Conservation (phyloP, 2,329 filamentous ascomycete genomes). For the Colletotrichum viniferum region DNA sequence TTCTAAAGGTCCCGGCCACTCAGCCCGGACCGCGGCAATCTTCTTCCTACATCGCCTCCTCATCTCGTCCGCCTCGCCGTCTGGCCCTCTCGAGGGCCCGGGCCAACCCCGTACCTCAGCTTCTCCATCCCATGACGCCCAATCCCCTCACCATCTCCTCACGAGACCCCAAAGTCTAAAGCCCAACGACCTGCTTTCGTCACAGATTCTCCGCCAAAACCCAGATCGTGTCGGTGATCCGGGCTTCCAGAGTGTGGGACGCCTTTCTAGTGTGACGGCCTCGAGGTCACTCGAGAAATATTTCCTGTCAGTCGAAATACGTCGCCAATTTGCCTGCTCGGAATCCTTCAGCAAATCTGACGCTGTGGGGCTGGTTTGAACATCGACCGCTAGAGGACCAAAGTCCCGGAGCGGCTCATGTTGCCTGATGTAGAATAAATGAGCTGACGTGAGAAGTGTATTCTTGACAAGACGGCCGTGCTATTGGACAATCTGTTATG, state of each 20-base stretch:
- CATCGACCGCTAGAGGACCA: not conserved
- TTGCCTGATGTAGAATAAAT: not conserved
- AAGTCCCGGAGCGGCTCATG: not conserved
- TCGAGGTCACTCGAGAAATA: not conserved
- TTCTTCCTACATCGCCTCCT: not conserved
- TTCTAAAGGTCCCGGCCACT: not conserved
- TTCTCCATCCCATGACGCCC: not conserved
- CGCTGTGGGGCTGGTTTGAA: not conserved
- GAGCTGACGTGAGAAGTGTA: not conserved
- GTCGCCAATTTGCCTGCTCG: not conserved
- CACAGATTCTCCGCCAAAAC: not conserved
- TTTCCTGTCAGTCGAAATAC: not conserved
- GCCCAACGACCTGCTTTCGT: not conserved
- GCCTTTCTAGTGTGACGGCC: not conserved
- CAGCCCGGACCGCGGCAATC: not conserved
- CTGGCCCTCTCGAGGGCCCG: not conserved
- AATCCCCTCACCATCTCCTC: not conserved
- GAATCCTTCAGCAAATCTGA: not conserved
- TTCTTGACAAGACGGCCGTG: not conserved
- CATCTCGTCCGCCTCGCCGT: not conserved
- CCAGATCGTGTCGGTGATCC: not conserved
- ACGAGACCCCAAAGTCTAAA: conserved; percentile 7
- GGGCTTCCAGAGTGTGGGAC: not conserved
- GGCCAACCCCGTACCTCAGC: not conserved
- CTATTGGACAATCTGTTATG: not conserved